These are phyloP conservation scores for Metschnikowia baotianmanensis DNA, from an alignment of 805 yeast species.

Conservation along the genomic window DNA sequence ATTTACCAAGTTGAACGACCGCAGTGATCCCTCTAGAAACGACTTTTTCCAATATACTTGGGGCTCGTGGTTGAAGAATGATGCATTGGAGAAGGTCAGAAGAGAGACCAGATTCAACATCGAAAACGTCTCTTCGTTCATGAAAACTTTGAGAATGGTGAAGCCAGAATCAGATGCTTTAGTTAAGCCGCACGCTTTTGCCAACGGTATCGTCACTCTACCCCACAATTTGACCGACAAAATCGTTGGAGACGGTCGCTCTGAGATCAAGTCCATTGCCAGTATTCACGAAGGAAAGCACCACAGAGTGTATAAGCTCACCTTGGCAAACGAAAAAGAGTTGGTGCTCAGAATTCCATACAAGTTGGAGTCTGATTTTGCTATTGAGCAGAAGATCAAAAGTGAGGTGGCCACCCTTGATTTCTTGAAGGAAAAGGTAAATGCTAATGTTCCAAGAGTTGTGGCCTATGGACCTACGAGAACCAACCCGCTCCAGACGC, in stretches of 20 bases:
- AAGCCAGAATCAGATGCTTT: constrained; percentile 25
- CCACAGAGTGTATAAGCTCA: constrained; percentile 78
- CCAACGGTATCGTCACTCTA: constrained; percentile 43
- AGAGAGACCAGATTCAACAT: constrained; percentile 81
- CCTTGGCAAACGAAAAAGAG: constrained; percentile 56
- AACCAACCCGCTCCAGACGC: constrained; percentile 63
- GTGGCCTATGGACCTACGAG: constrained; percentile 61
- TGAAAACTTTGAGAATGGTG: constrained; percentile 43
- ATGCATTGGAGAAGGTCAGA: constrained; percentile 65
- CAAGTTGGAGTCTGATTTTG: constrained; percentile 61
- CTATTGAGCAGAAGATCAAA: constrained; percentile 65
- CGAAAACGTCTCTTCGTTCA: constrained; percentile 63
- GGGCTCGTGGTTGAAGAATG: constrained; percentile 93
- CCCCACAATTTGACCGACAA: constrained; percentile 47
- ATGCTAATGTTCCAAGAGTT: constrained; percentile 70
- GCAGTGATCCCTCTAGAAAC: constrained; percentile 63
- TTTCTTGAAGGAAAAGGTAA: constrained; percentile 63
- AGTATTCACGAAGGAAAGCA: constrained; percentile 94
- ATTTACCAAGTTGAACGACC: constrained; percentile 58
- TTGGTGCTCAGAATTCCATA: constrained; percentile 87
- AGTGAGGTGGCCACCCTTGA: constrained; percentile 95
- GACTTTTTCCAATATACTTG: constrained; percentile 84
- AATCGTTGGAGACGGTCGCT: constrained; percentile 43
- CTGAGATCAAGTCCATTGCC: constrained; percentile 62
- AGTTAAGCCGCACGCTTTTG: constrained; percentile 38